Evolutionary conservation across 345 rosid genomes (phyloP), one percentile per base, ranked within the genome.

Genomic region (Corchorus capsularis): DNA sequence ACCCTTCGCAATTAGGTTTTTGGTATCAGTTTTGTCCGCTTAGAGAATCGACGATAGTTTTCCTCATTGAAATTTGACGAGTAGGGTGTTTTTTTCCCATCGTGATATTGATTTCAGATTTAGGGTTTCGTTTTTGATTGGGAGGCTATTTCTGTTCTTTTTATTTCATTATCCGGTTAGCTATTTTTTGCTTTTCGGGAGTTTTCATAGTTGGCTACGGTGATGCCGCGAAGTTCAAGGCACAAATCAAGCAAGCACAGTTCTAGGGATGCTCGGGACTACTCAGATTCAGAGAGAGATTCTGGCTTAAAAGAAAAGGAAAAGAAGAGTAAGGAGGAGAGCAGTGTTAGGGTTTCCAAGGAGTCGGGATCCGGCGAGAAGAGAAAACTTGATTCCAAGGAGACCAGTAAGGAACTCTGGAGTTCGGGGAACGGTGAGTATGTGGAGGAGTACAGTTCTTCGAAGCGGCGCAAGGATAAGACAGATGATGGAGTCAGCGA

Each of bases 171-270:
- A 78, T 74, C 71, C 54, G 35, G 69, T 78, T 55, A 75, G 79
- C 69, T 52, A 72, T 72, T 63, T 77, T 63, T 60, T 47, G 27
- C 27, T 27, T 27, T 27, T 27, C 27, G 27, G 20, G 47, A 34
- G 72, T 19, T 50, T 17, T 43, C 61, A 32, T 67, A 13, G 63
- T 62, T 34, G 34, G 76, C 16, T 49, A 1, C 54, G 64, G 82
- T 50, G 88, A 93, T 96, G 99, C 89, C 98, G 76, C 80, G 90
- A 82, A 92, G 98, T 84, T 88, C 98, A 34, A 86, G 99, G 82
- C 99, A 93, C 83, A 96, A 92, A 86, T 93, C 98, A 79, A 91
- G 97, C 84, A 96, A 91, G 85, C 94, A 91, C 77, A 86, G 93
- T 53, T 82, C 89, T 62, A 84, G 84, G 82, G 98, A 92, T 74